Evolutionary conservation across 1,139 yeast species (phyloP).

Genomic region (Magnusiomyces fungicola): DNA sequence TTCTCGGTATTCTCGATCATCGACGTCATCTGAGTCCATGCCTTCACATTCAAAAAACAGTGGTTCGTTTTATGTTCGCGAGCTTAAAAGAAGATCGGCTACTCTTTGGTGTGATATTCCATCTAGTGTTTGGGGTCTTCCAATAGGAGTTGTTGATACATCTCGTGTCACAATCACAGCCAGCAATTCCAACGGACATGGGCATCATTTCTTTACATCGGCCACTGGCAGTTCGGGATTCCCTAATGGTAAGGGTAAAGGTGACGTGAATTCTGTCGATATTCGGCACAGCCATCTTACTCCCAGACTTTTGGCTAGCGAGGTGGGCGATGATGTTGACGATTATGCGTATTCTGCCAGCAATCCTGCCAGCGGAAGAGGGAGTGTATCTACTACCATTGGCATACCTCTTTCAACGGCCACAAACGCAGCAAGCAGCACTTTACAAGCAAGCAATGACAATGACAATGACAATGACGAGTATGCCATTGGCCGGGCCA

Average conservation of each 20-base stretch:
- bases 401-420: no score
- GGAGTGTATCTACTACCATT: no score
- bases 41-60: constrained; percentile 15
- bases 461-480: no score
- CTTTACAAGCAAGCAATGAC: no score
- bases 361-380: no score
- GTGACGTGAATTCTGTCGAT: constrained; percentile 8
- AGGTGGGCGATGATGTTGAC: constrained; percentile 52
- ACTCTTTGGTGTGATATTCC: constrained; percentile 45
- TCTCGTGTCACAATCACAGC: constrained; percentile 22
- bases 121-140: constrained; percentile 54
- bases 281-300: constrained; percentile 68
- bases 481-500: no score
- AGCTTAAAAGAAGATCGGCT: constrained; percentile 47
- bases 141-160: constrained; percentile 50
- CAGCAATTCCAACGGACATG: neutral
- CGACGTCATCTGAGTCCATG: constrained; percentile 2
- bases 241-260: neutral
- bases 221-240: neutral
- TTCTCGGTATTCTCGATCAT: constrained; percentile 9
- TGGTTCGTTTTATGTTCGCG: constrained; percentile 47
- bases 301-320: constrained; percentile 70
- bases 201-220: no score
- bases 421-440: no score
- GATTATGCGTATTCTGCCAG: no score